Base-by-base conservation (phyloP, 257 asterid genomes). In the Nemophila menziesii region DNA sequence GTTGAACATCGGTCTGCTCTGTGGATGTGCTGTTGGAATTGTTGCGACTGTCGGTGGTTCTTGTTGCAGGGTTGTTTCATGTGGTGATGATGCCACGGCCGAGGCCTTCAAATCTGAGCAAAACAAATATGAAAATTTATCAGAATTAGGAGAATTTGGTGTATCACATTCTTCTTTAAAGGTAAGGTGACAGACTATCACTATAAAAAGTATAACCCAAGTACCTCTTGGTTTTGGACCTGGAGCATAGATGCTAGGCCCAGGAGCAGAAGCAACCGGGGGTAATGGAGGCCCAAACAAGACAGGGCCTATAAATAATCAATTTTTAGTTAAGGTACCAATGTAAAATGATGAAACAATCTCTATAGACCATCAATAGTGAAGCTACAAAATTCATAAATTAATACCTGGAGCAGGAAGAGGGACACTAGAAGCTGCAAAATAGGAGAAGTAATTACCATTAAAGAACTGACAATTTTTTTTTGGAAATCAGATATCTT, bases 1-100 rank as follows among this genome's bases (percentile, higher is more conserved):
- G 37, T 46, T 62, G 55, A 68, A 37, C 51, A 76, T 72, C 8
- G 94, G 92, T 52, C 73, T 62, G 40, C 69, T 60, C 43, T 76
- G 70, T 5, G 78, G 70, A 64, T 65, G 69, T 34, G 67, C 69
- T 46, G 48, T 56, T 11, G 86, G 86, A 20, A 67, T 65, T 49
- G 58, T 56, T 11, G 68, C 26, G 22, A 48, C 48, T 44, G 84
- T 71, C 11, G 82, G 56, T 21, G 81, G 17, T 20, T 68, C 61
- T 5, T 76, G 75, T 5, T 50, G 72, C 13, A 34, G 12, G 17
- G 20, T 40, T 10, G 49, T 49, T 15, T 54, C 60, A 14, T 20
- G 18, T 1, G 59, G 44, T 12, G 74, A 51, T 22, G 84, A 64
- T 29, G 73, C 55, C 17, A 58, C 55, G 2, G 57, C 60, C 2